A percentile compares a stretch with the other conserved stretches of the same genome.
These are phyloP conservation scores for Curvularia sp. DNA, from an alignment of 2,329 filamentous ascomycete species.

Conservation along the genomic window DNA sequence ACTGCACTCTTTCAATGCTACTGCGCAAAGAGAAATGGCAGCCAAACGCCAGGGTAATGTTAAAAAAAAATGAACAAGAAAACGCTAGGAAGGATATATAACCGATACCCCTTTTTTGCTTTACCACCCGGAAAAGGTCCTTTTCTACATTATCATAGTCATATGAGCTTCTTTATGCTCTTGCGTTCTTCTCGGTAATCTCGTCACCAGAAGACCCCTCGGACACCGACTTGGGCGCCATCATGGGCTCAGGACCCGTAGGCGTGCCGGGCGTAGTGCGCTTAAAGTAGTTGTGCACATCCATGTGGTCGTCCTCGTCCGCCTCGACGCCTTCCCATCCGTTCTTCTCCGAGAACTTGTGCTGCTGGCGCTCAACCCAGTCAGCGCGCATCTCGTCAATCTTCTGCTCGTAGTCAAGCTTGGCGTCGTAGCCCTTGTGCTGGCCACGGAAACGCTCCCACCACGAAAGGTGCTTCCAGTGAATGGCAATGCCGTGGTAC, in stretches of 20 bases:
- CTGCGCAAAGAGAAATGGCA: neutral
- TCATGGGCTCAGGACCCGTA: conserved; percentile 25
- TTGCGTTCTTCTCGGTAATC: conserved; percentile 17
- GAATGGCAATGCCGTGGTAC: conserved; percentile 92
- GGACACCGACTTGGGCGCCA: conserved; percentile 26
- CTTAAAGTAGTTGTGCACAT: conserved; percentile 47
- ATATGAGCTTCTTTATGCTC: neutral
- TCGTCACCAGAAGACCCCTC: conserved; percentile 22
- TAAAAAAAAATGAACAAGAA: neutral
- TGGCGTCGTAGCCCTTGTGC: conserved; percentile 78
- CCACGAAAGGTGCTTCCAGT: conserved; percentile 83
- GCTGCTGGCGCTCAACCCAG: conserved; percentile 63
- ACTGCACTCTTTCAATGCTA: neutral
- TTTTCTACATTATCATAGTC: neutral
- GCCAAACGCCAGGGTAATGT: conserved; percentile 8
- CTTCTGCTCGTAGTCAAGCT: conserved; percentile 79
- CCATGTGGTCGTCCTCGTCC: conserved; percentile 41
- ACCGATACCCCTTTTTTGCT: neutral
- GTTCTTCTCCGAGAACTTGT: conserved; percentile 50
- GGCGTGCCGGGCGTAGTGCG: conserved; percentile 28
- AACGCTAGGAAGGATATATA: conserved; percentile 3
- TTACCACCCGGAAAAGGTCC: neutral
- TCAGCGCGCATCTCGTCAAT: conserved; percentile 77
- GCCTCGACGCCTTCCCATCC: conserved; percentile 36
- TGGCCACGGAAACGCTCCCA: conserved; percentile 85